Evolutionary conservation across 495 filamentous ascomycete species (phyloP).

Genomic region (Patellaria atrata): DNA sequence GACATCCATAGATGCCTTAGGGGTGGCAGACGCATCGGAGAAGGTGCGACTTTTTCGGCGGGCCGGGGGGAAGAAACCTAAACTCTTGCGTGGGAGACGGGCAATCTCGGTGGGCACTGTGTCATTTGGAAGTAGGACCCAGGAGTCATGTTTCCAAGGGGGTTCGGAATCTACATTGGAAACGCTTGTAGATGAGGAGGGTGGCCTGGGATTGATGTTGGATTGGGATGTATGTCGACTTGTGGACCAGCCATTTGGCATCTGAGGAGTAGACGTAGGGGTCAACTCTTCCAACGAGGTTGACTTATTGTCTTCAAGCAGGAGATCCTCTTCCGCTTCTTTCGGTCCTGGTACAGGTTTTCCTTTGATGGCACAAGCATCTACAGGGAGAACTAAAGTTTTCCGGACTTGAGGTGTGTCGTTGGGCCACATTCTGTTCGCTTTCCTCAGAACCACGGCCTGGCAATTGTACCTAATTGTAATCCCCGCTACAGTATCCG

Average conservation of each 20-base stretch:
- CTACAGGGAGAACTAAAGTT: conserved; percentile 71
- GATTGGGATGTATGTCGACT: conserved; percentile 15
- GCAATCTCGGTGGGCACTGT: conserved; percentile 67
- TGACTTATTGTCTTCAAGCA: conserved; percentile 23
- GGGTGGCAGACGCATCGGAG: conserved; percentile 34
- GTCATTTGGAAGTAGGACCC: conserved; percentile 64
- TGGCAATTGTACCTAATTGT: conserved; percentile 80
- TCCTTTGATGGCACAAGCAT: conserved; percentile 76
- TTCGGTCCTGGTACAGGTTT: conserved; percentile 29
- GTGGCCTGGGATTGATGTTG: conserved; percentile 14
- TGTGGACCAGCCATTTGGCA: conserved; percentile 20
- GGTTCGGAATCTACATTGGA: conserved; percentile 23
- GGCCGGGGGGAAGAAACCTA: conserved; percentile 85
- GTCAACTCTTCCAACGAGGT: conserved; percentile 6
- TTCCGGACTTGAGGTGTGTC: conserved; percentile 77
- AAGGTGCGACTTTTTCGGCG: conserved; percentile 61
- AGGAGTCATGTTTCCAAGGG: conserved; percentile 73
- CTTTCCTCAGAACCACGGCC: conserved; percentile 62
- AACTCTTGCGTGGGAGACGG: conserved; percentile 59
- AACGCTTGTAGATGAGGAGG: conserved; percentile 14
- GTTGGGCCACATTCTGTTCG: conserved; percentile 87
- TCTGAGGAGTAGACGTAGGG: conserved; percentile 6
- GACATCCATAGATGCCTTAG: conserved; percentile 47
- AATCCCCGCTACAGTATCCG: conserved; percentile 79
- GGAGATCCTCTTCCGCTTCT: conserved; percentile 22